phyloP scores from a whole-genome alignment of 2,329 filamentous ascomycete species.

The Ascochyta lentis region DNA sequence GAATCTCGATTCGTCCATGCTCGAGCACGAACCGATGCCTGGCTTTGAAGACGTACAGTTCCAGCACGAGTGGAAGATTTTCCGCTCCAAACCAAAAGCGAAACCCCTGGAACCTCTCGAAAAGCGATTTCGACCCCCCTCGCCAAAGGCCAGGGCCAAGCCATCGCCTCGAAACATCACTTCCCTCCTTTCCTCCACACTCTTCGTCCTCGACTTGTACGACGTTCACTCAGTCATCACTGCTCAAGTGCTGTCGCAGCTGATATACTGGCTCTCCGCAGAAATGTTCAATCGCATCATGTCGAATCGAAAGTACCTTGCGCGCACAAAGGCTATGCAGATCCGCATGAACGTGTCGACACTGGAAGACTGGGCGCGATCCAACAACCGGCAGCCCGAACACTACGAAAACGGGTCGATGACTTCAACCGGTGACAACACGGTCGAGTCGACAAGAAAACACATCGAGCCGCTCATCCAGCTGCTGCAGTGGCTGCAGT shows the following conservation, averaged over 20 bases:
- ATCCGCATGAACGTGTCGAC: conserved; percentile 98
- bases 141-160: conserved; percentile 90
- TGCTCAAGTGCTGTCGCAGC: conserved; percentile 86
- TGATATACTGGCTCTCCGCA: conserved; percentile 94
- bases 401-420: conserved; percentile 94
- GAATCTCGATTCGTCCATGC: conserved; percentile 88
- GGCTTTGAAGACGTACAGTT: conserved; percentile 97
- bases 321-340: conserved; percentile 98
- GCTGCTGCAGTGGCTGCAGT: conserved; percentile 95
- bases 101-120: conserved; percentile 85
- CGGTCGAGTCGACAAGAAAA: conserved; percentile 79
- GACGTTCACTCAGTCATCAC: conserved; percentile 98
- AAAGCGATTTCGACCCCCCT: conserved; percentile 89
- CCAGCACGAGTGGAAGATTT: conserved; percentile 98
- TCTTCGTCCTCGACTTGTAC: conserved; percentile 98
- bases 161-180: conserved; percentile 94
- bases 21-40: conserved; percentile 97
- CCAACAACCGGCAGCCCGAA: conserved; percentile 92
- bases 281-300: conserved; percentile 98
- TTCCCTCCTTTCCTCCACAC: conserved; percentile 89
- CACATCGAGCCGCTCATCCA: conserved; percentile 93
- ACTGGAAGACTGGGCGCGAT: conserved; percentile 92
- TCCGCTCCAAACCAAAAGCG: conserved; percentile 87
- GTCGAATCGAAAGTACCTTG: conserved; percentile 92
- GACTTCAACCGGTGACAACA: conserved; percentile 82